Conservation (phyloP, 768 basidiomycete species). For the Thelephora ganbajun region DNA sequence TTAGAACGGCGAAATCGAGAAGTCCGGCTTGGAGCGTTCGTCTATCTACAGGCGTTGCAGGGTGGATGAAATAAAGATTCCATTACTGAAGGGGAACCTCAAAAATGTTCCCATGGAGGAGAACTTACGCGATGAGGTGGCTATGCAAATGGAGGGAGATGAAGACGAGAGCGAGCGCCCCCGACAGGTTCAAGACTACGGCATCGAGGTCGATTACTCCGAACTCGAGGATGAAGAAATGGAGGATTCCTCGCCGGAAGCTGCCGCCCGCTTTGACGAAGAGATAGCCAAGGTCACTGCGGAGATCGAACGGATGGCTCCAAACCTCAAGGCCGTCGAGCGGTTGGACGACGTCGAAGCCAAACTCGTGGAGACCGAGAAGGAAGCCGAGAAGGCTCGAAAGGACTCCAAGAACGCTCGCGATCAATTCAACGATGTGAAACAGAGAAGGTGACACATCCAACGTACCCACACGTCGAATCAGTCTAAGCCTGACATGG, state of each 20-base stretch:
- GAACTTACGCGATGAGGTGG: constrained; percentile 75
- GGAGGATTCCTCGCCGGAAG: constrained; percentile 52
- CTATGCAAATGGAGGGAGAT: constrained; percentile 88
- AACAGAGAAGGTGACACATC: constrained; percentile 47
- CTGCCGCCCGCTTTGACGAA: constrained; percentile 60
- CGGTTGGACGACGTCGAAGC: constrained; percentile 77
- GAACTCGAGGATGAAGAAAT: constrained; percentile 62
- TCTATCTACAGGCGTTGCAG: constrained; percentile 84
- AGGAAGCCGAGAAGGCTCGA: constrained; percentile 83
- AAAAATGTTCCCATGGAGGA: constrained; percentile 92
- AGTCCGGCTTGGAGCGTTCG: constrained; percentile 72
- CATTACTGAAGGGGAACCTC: constrained; percentile 60
- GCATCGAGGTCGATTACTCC: constrained; percentile 81
- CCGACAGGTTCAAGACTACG: constrained; percentile 65
- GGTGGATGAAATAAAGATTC: constrained; percentile 82
- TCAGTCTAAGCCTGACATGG: background rate
- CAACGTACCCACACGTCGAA: background rate
- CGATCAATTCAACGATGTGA: constrained; percentile 83
- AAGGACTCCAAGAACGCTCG: constrained; percentile 84
- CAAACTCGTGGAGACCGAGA: constrained; percentile 79
- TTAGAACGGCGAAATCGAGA: constrained; percentile 86
- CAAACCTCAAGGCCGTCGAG: constrained; percentile 95
- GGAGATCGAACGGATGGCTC: constrained; percentile 89
- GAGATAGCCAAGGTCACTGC: constrained; percentile 51
- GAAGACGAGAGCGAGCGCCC: constrained; percentile 69